These are phyloP conservation scores for Cryphonectria carpinicola DNA, from an alignment of 2,329 filamentous ascomycete genomes.

Conservation along the genomic window DNA sequence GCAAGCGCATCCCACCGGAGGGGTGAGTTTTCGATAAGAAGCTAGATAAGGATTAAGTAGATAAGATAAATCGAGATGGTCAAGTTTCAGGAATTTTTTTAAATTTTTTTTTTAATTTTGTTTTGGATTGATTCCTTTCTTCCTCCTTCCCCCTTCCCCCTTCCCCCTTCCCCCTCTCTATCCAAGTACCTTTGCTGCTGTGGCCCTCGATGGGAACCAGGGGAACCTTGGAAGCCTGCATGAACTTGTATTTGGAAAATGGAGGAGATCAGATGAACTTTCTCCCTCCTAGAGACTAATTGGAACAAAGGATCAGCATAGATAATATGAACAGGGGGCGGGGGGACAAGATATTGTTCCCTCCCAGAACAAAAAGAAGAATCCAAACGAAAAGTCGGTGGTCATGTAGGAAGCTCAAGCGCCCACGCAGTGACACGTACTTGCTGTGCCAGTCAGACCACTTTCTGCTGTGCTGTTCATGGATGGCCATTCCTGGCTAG, in stretches of 20 bases:
- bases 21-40: neutral
- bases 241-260: neutral
- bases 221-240: neutral
- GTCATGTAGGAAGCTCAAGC: neutral
- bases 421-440: neutral
- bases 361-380: neutral
- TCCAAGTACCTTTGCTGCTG: neutral
- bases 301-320: neutral
- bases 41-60: neutral
- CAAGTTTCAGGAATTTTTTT: neutral
- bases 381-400: neutral
- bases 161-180: too few relatives aligned
- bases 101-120: neutral
- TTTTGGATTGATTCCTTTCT: neutral
- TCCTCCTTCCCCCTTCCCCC: too few relatives aligned
- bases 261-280: neutral
- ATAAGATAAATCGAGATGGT: neutral
- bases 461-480: slow-evolving; percentile 5
- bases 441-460: neutral
- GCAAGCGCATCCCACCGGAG: neutral
- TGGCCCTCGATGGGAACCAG: neutral
- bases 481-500: neutral
- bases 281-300: neutral
- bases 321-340: neutral
- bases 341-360: neutral